A percentile compares a stretch with the other conserved stretches of the same genome.
Evolutionary conservation across 192 early-diverging fungal genomes (phyloP).

Genomic region (Coemansia sp.): DNA sequence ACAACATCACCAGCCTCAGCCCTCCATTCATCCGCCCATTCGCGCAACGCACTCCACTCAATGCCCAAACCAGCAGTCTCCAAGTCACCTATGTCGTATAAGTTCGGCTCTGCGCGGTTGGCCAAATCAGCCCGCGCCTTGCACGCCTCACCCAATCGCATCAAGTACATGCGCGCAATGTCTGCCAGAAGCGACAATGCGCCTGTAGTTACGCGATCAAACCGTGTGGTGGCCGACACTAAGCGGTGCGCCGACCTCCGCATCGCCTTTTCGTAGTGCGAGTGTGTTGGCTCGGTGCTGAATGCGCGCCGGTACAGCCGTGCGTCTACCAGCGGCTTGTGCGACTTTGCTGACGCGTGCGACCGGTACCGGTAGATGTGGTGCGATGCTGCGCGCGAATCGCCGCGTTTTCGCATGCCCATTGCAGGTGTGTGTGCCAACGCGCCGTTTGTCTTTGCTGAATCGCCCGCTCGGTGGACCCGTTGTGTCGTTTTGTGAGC

Average conservation of each 20-base stretch:
- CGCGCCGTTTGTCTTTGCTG: constrained; percentile 1
- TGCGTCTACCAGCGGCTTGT: constrained; percentile 23
- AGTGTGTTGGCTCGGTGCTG: constrained; percentile 8
- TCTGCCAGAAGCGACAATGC: constrained; percentile 39
- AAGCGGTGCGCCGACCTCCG: constrained; percentile 43
- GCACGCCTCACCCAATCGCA: constrained; percentile 48
- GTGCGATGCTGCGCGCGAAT: background rate
- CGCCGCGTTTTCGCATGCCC: background rate
- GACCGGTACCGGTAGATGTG: constrained; percentile 5
- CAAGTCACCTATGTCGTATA: constrained; percentile 27
- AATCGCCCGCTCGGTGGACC: background rate
- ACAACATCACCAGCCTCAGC: constrained; percentile 18
- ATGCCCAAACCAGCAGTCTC: constrained; percentile 27
- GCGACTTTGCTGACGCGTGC: constrained; percentile 3
- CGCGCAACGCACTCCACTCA: constrained; percentile 21
- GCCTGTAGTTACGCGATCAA: constrained; percentile 34
- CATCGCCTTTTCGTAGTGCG: constrained; percentile 41
- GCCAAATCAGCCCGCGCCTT: constrained; percentile 45
- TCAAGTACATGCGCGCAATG: constrained; percentile 39
- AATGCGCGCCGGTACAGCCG: constrained; percentile 18
- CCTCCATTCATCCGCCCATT: constrained; percentile 41
- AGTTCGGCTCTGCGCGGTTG: constrained; percentile 35
- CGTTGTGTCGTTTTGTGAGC: background rate
- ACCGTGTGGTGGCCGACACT: constrained; percentile 44
- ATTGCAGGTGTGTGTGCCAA: background rate